Evolutionary conservation across 345 rosid genomes (phyloP).

Genomic region (Aquilaria yunnanensis): DNA sequence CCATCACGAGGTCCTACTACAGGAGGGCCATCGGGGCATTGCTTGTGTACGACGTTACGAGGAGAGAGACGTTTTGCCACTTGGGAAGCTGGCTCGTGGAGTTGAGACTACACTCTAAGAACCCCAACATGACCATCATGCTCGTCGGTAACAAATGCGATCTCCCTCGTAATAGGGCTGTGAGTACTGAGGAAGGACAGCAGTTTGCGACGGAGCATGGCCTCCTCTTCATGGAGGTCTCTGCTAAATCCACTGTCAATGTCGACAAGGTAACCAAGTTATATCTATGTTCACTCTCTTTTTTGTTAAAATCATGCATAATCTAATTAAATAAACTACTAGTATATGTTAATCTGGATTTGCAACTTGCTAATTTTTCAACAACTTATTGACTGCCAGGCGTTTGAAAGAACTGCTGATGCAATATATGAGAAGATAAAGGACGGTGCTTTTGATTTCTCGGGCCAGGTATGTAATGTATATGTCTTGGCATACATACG

Average conservation of each 20-base stretch:
- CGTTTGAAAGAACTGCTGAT: conserved; percentile 91
- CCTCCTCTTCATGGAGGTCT: conserved; percentile 96
- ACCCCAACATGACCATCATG: conserved; percentile 92
- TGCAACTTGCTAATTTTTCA: too few relatives aligned
- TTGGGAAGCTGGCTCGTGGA: conserved; percentile 97
- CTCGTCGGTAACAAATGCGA: conserved; percentile 92
- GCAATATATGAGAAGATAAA: conserved; percentile 94
- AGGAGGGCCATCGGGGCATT: conserved; percentile 98
- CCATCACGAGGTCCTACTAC: conserved; percentile 94
- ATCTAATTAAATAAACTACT: too few relatives aligned
- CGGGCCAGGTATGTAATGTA: conserved; percentile 54
- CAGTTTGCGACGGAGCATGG: conserved; percentile 97
- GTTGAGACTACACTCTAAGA: conserved; percentile 94
- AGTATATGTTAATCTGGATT: too few relatives aligned
- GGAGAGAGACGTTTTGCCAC: conserved; percentile 89
- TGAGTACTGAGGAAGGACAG: conserved; percentile 91
- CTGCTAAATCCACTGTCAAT: conserved; percentile 97
- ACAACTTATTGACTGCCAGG: too few relatives aligned
- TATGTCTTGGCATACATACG: too few relatives aligned
- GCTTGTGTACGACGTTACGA: conserved; percentile 96
- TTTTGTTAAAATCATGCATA: too few relatives aligned
- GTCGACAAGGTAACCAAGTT: conserved; percentile 62
- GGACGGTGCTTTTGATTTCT: conserved; percentile 97
- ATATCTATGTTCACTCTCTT: too few relatives aligned
- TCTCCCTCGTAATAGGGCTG: conserved; percentile 96